phyloP scores from a whole-genome alignment of 352 stramenopile species.

The Globisporangium perplexum region DNA sequence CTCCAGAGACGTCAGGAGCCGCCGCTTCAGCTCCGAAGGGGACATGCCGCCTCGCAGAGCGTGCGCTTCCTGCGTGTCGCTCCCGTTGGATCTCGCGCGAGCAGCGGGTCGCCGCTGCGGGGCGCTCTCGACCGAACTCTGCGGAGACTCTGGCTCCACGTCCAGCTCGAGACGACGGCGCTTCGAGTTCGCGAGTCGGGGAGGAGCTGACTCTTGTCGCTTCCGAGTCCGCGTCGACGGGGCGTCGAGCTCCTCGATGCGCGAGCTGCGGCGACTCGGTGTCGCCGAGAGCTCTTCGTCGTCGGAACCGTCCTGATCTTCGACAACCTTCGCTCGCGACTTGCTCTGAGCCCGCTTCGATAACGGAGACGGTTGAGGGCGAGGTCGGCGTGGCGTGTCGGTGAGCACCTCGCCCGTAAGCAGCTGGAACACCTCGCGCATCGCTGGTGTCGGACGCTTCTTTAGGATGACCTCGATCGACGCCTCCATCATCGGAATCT shows the following conservation, averaged over 20 bases:
- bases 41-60: constrained; percentile 5
- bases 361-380: constrained; percentile 11
- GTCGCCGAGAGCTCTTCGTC: constrained; percentile 9
- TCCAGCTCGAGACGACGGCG: constrained; percentile 13
- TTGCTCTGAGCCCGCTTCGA: constrained; percentile 3
- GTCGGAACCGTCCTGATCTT: constrained; percentile 2
- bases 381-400: constrained; percentile 38
- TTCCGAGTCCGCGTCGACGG: constrained; percentile 6
- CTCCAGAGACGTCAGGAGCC: constrained; percentile 13
- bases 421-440: constrained; percentile 63
- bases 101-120: not conserved
- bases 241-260: not conserved
- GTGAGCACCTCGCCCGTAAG: constrained; percentile 52
- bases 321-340: not conserved
- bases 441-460: constrained; percentile 53
- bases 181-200: constrained; percentile 6
- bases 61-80: not conserved
- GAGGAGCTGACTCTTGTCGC: not conserved
- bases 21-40: constrained; percentile 4
- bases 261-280: constrained; percentile 8
- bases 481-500: constrained; percentile 54
- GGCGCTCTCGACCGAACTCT: constrained; percentile 1
- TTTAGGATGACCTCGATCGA: constrained; percentile 76
- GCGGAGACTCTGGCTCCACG: constrained; percentile 9
- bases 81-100: constrained; percentile 3